Conservation (phyloP, 495 filamentous ascomycete genomes). For the Hyaloscypha finlandica region DNA sequence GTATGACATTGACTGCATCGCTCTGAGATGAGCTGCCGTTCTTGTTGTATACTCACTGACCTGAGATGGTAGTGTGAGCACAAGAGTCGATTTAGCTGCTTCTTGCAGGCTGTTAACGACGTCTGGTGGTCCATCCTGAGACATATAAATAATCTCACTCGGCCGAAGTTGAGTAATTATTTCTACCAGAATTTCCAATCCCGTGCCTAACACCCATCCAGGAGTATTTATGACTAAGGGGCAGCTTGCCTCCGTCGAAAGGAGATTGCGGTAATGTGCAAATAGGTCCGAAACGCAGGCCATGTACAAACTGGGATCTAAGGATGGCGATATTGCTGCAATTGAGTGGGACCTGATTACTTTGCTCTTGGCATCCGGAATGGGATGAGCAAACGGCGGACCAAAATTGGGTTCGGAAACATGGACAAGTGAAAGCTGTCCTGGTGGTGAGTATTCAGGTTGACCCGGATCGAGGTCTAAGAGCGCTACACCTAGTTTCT, state of each 20-base stretch:
- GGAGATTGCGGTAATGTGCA: conserved; percentile 54
- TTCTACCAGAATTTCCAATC: conserved; percentile 67
- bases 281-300: conserved; percentile 69
- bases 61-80: conserved; percentile 57
- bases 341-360: conserved; percentile 70
- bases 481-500: conserved; percentile 50
- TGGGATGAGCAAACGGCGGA: conserved; percentile 73
- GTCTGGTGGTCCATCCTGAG: conserved; percentile 65
- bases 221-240: conserved; percentile 81
- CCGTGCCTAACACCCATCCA: conserved; percentile 79
- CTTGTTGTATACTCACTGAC: conserved; percentile 61
- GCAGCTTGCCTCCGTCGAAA: conserved; percentile 28
- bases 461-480: conserved; percentile 85
- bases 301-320: conserved; percentile 71
- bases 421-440: conserved; percentile 71
- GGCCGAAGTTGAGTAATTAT: conserved; percentile 54
- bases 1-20: conserved; percentile 39
- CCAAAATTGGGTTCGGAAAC: conserved; percentile 67
- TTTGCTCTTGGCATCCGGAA: conserved; percentile 29
- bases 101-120: conserved; percentile 59
- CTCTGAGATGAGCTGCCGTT: conserved; percentile 67
- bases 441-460: conserved; percentile 78
- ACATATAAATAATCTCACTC: conserved; percentile 74
- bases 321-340: conserved; percentile 67
- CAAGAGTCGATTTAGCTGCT: conserved; percentile 33